These are phyloP conservation scores for Cunninghamia lanceolata DNA, from an alignment of 75 land plant genomes.

Conservation along the genomic window DNA sequence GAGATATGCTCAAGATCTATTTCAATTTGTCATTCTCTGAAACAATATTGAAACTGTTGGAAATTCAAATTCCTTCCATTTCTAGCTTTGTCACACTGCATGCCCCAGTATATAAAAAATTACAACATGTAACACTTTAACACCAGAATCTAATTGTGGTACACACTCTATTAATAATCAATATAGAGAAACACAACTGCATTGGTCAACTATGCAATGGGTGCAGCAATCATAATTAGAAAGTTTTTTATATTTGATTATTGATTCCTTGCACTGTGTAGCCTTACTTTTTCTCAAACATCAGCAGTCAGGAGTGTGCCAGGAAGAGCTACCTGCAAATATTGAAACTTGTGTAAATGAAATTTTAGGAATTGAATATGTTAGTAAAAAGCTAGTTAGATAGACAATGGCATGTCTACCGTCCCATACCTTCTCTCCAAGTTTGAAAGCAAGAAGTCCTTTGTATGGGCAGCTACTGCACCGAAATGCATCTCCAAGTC, in stretches of 20 bases:
- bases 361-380: not conserved
- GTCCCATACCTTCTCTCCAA: slow-evolving; percentile 88
- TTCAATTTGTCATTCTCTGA: not conserved
- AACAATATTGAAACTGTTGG: not conserved
- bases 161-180: not conserved
- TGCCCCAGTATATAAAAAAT: not conserved
- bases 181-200: not conserved
- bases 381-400: not conserved
- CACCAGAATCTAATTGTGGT: not conserved
- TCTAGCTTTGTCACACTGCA: not conserved
- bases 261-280: not conserved
- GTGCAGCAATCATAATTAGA: not conserved
- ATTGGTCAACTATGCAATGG: not conserved
- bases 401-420: not conserved
- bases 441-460: slow-evolving; percentile 92
- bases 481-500: slow-evolving; percentile 98
- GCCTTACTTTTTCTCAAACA: slow-evolving; percentile 20
- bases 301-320: slow-evolving; percentile 60
- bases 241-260: not conserved
- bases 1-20: not conserved
- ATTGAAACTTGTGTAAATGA: not conserved
- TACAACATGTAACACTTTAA: not conserved
- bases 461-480: slow-evolving; percentile 90
- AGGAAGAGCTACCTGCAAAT: slow-evolving; percentile 41
- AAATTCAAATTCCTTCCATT: not conserved